Percentiles rank a stretch among this genome's conserved stretches.
These are phyloP conservation scores for Penicillium diatomitis DNA, from an alignment of 495 filamentous ascomycete species.

Conservation along the genomic window DNA sequence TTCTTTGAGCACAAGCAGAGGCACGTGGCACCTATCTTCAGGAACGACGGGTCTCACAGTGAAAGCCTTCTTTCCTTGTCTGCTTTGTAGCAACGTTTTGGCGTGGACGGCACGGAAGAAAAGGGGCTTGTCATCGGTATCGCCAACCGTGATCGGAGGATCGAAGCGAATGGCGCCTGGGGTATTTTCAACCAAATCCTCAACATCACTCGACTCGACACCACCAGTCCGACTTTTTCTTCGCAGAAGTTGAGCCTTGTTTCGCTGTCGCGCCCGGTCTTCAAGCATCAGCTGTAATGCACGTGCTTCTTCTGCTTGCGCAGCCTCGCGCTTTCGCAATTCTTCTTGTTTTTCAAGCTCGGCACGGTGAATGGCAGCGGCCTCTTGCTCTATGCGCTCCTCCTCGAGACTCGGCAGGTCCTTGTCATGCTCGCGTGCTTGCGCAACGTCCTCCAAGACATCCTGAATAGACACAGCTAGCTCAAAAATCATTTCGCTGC, in stretches of 20 bases:
- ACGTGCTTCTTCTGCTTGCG: conserved; percentile 61
- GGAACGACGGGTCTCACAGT: conserved; percentile 56
- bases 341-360: conserved; percentile 46
- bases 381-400: conserved; percentile 66
- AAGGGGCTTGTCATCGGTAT: conserved; percentile 44
- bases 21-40: conserved; percentile 37
- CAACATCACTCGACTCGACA: conserved; percentile 20
- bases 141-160: conserved; percentile 51
- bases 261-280: conserved; percentile 55
- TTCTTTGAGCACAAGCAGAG: conserved; percentile 62
- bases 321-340: conserved; percentile 44
- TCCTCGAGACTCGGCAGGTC: conserved; percentile 82
- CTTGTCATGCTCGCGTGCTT: conserved; percentile 57
- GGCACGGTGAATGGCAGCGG: conserved; percentile 44
- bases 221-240: conserved; percentile 33
- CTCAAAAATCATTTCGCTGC: conserved; percentile 83
- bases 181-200: conserved; percentile 29
- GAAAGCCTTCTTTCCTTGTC: conserved; percentile 50
- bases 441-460: conserved; percentile 76
- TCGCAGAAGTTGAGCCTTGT: conserved; percentile 27
- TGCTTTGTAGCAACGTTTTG: conserved; percentile 48
- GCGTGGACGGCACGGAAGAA: conserved; percentile 57
- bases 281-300: conserved; percentile 65
- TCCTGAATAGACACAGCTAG: conserved; percentile 77
- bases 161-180: conserved; percentile 58